These are phyloP conservation scores for Urochloa ruziziensis DNA, from an alignment of 176 grass and related monocot species.

Conservation along the genomic window DNA sequence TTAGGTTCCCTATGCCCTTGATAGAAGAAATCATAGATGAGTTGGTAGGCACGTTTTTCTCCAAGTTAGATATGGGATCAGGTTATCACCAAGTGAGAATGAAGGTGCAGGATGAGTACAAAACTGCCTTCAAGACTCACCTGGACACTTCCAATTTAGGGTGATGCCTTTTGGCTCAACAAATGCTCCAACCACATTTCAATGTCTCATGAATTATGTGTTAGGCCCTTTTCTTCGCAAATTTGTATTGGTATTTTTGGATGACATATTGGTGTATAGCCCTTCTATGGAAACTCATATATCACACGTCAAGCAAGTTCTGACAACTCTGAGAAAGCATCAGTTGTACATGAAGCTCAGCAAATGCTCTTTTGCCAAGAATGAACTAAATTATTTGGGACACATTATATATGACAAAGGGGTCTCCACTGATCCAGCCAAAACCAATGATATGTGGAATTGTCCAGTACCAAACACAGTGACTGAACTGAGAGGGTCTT, in stretches of 20 bases:
- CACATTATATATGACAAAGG: neutral
- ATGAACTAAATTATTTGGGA: neutral
- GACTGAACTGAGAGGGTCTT: neutral
- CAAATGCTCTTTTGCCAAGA: neutral
- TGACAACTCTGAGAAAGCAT: neutral
- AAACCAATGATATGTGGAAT: neutral
- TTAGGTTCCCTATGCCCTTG: neutral
- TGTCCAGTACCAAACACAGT: neutral
- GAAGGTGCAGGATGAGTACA: neutral
- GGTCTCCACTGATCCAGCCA: neutral
- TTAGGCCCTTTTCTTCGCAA: neutral
- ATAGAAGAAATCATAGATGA: neutral
- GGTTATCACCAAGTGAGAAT: neutral
- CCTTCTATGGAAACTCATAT: neutral
- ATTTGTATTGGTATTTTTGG: neutral
- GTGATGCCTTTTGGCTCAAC: neutral
- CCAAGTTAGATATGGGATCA: neutral
- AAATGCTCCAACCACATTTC: neutral
- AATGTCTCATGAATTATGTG: neutral
- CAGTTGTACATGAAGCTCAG: neutral
- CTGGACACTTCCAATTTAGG: neutral
- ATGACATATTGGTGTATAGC: neutral
- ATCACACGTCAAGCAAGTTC: accelerated
- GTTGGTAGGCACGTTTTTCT: neutral
- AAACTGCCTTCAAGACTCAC: neutral